Base-by-base conservation (phyloP, 2,329 filamentous ascomycete species). In the Clonostachys chloroleuca region DNA sequence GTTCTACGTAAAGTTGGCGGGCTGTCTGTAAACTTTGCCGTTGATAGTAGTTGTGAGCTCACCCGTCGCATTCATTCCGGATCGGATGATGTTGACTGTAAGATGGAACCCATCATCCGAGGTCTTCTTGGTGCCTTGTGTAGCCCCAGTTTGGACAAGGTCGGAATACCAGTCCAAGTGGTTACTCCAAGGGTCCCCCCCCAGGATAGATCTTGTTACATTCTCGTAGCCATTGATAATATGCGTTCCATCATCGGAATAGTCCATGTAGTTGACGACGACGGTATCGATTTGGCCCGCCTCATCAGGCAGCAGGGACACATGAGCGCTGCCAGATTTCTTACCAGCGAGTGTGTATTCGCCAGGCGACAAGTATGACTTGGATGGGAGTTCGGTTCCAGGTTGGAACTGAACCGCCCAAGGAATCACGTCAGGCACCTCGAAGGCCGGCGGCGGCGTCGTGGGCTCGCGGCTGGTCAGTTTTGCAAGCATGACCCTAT, bases 401-500 rank as follows among this genome's bases (percentile, higher is more conserved):
- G 62, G 57, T 5, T 52, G 48, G 42, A 64, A 70, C 6, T 56
- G 56, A 4, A 50, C 60, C 5, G 57, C 65, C 66, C 66, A 69
- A 1, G 64, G 61, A 17, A 68, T 54, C 5, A 42, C 40, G 45
- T 66, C 56, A 0, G 62, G 55, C 1, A 16, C 35, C 35, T 37
- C 5, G 35, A 13, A 12, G 12, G 5, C 35, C 4, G 35, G 35
- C 12, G 35, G 12, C 12, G n/a, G 35, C 12, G 12, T 16, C 35
- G n/a, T 12, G 4, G 35, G 35, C n/a, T 37, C 35, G 12, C 35
- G 35, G 35, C 35, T 37, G 35, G n/a, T 16, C 12, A 37, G 35
- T 5, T 37, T 37, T 12, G 71, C 69, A 6, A 74, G 33, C 65
- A 73, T 70, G 3, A 71, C 44, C 13, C 69, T 64, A 24, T 64